phyloP scores from a whole-genome alignment of 179 eudicot genomes.

The Amaranthus tricolor region DNA sequence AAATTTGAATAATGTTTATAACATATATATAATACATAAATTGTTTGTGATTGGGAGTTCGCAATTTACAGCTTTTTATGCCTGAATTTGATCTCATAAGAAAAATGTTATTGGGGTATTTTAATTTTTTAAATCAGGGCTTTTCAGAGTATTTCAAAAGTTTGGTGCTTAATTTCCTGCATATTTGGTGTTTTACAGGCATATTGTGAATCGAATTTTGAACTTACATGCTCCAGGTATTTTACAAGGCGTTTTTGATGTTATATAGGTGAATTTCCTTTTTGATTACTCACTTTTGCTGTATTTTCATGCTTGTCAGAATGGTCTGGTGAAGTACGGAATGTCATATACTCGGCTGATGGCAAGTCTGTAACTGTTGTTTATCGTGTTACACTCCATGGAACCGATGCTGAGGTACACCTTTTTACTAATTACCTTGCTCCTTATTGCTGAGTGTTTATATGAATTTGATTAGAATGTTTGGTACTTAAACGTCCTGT shows the following conservation, averaged over 20 bases:
- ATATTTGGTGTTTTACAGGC: conserved; percentile 49
- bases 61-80: no score
- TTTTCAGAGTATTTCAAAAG: neutral
- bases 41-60: no score
- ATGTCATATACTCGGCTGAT: conserved; percentile 72
- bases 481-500: neutral
- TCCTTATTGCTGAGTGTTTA: neutral
- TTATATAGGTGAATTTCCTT: neutral
- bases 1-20: no score
- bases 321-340: conserved; percentile 93
- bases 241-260: neutral
- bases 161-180: neutral
- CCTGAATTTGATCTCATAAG: no score
- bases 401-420: conserved; percentile 95
- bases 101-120: no score
- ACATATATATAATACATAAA: no score
- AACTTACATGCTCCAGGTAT: conserved; percentile 93
- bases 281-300: neutral
- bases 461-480: neutral
- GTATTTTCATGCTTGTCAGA: conserved; percentile 39
- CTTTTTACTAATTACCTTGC: neutral
- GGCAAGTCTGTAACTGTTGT: conserved; percentile 81
- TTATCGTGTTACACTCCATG: conserved; percentile 89
- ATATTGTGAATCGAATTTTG: conserved; percentile 83
- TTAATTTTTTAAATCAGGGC: neutral